These are phyloP conservation scores for Geosmithia flava DNA, from an alignment of 2,329 filamentous ascomycete species.

Conservation along the genomic window DNA sequence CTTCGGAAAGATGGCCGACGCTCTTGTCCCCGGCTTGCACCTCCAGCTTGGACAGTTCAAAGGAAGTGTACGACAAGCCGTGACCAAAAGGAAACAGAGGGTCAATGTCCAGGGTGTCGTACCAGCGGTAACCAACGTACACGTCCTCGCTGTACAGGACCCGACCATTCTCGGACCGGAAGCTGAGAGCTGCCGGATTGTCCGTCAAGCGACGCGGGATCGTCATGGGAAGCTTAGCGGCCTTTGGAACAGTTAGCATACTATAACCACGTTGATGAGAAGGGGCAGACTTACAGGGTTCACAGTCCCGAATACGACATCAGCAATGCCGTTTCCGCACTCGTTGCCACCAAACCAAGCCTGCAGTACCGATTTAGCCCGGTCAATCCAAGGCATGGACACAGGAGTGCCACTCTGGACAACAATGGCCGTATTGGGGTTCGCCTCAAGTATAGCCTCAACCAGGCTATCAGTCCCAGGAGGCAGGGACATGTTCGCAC, in stretches of 20 bases:
- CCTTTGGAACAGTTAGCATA: conserved; percentile 12
- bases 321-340: conserved; percentile 68
- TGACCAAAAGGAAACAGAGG: conserved; percentile 70
- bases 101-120: conserved; percentile 54
- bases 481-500: conserved; percentile 68
- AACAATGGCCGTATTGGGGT: conserved; percentile 59
- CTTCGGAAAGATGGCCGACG: too few species aligned
- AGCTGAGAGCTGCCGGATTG: conserved; percentile 68
- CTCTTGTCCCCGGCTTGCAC: conserved; percentile 11
- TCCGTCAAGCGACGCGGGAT: conserved; percentile 59
- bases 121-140: conserved; percentile 72
- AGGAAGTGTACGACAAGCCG: conserved; percentile 66
- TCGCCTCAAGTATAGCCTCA: conserved; percentile 48
- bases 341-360: conserved; percentile 87
- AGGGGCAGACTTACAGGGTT: conserved; percentile 36
- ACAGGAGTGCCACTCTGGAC: conserved; percentile 69
- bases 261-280: background rate
- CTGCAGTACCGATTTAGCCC: conserved; percentile 50
- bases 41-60: conserved; percentile 39
- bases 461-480: conserved; percentile 61
- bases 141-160: conserved; percentile 71
- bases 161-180: conserved; percentile 54
- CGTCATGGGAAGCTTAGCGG: conserved; percentile 60
- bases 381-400: conserved; percentile 54
- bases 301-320: conserved; percentile 61